Conservation (phyloP, 179 eudicot species). For the Corrigiola litoralis region DNA sequence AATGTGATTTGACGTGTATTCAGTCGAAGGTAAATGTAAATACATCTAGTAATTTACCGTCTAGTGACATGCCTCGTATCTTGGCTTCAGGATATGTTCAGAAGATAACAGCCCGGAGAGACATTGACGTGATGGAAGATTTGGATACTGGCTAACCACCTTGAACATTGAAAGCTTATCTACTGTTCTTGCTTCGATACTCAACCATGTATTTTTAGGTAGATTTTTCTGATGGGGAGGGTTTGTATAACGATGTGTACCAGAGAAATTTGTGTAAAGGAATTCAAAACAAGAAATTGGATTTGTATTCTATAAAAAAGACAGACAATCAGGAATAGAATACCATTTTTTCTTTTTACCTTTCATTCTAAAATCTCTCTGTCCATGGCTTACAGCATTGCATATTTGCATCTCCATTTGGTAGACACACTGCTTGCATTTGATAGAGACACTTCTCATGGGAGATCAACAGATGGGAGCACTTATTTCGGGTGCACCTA, state of each 20-base stretch:
- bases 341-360: too few relatives aligned
- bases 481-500: too few relatives aligned
- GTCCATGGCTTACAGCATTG: too few relatives aligned
- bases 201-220: slow-evolving; percentile 1
- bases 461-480: too few relatives aligned
- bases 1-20: background rate
- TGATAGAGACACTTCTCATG: too few relatives aligned
- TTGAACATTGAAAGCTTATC: slow-evolving; percentile 11
- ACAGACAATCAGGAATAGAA: too few relatives aligned
- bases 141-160: slow-evolving; percentile 70
- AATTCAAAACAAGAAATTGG: too few relatives aligned
- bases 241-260: background rate
- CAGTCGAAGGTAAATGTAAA: background rate
- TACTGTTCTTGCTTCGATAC: background rate
- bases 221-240: background rate
- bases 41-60: background rate
- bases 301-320: too few relatives aligned
- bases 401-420: too few relatives aligned
- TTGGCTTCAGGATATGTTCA: slow-evolving; percentile 82
- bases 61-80: background rate
- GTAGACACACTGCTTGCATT: too few relatives aligned
- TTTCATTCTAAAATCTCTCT: too few relatives aligned
- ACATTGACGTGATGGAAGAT: slow-evolving; percentile 86
- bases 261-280: background rate
- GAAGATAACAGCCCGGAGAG: slow-evolving; percentile 80